Evolutionary conservation across 192 early-diverging fungal genomes (phyloP).

Genomic region (Funneliformis geosporum): DNA sequence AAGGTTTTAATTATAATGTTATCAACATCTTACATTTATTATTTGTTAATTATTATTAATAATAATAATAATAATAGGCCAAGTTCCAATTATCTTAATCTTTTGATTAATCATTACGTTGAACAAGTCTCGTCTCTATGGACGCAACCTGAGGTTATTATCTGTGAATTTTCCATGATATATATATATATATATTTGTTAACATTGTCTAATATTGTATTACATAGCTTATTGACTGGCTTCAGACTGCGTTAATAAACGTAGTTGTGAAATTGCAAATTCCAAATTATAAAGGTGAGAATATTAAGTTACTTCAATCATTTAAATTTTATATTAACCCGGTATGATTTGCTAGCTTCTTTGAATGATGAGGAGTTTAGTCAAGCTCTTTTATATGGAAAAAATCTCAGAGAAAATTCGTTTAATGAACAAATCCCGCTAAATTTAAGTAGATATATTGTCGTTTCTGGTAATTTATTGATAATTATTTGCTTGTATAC

Average conservation of each 20-base stretch:
- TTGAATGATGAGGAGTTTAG: neutral
- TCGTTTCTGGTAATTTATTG: conserved; percentile 38
- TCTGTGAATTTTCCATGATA: neutral
- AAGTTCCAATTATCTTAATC: conserved; percentile 51
- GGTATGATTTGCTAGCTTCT: neutral
- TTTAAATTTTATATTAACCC: neutral
- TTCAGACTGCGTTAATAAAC: conserved; percentile 34
- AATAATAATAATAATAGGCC: conserved; percentile 9
- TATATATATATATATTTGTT: neutral
- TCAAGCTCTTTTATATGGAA: conserved; percentile 25
- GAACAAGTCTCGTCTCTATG: conserved; percentile 76
- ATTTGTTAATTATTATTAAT: conserved; percentile 16
- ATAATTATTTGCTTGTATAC: conserved; percentile 31
- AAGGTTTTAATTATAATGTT: neutral
- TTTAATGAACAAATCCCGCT: conserved; percentile 36
- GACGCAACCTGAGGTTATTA: conserved; percentile 74
- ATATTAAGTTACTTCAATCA: neutral
- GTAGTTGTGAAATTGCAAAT: conserved; percentile 14
- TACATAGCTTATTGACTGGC: conserved; percentile 49
- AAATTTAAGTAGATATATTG: conserved; percentile 48
- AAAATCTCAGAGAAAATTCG: conserved; percentile 1
- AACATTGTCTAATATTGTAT: conserved; percentile 34
- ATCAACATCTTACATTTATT: neutral
- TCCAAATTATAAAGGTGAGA: conserved; percentile 1
- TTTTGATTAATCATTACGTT: conserved; percentile 71